phyloP scores from a whole-genome alignment of 2,329 filamentous ascomycete species.

The Colletotrichum sp. region DNA sequence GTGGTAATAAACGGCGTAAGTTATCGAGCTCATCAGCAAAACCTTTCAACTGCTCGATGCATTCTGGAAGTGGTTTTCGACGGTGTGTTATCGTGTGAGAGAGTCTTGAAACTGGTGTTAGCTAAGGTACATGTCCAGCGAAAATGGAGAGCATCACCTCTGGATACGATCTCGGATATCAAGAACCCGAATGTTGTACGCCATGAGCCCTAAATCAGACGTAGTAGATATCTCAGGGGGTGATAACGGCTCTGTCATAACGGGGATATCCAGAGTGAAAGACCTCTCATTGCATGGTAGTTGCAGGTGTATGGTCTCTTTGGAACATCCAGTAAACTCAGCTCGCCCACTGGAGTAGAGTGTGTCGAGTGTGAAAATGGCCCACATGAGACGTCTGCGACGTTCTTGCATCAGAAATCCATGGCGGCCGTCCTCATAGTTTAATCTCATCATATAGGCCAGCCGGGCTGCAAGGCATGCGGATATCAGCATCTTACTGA shows the following conservation, averaged over 20 bases:
- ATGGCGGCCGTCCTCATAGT: constrained; percentile 22
- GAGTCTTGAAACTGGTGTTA: constrained; percentile 4
- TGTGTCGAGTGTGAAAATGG: constrained; percentile 21
- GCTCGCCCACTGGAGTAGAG: constrained; percentile 9
- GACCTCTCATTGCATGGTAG: constrained; percentile 9
- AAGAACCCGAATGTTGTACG: constrained; percentile 5
- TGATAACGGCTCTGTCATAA: background rate
- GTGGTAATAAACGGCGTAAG: constrained; percentile 12
- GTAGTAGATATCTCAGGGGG: background rate
- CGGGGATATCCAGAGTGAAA: constrained; percentile 7
- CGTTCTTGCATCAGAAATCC: constrained; percentile 23
- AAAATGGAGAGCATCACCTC: background rate
- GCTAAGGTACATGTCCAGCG: background rate
- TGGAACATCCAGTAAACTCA: constrained; percentile 8
- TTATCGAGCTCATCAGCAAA: constrained; percentile 16
- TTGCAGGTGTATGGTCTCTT: constrained; percentile 9
- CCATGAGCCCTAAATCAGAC: constrained; percentile 2
- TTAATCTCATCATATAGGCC: constrained; percentile 25
- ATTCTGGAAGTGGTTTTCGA: constrained; percentile 15
- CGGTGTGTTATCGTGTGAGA: constrained; percentile 25
- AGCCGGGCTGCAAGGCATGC: constrained; percentile 20
- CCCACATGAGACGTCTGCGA: constrained; percentile 25
- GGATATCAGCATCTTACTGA: constrained; percentile 26
- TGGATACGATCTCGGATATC: constrained; percentile 17
- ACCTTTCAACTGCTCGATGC: background rate